Conservation (phyloP, 129 eudicot species). For the Arctium lappa region DNA sequence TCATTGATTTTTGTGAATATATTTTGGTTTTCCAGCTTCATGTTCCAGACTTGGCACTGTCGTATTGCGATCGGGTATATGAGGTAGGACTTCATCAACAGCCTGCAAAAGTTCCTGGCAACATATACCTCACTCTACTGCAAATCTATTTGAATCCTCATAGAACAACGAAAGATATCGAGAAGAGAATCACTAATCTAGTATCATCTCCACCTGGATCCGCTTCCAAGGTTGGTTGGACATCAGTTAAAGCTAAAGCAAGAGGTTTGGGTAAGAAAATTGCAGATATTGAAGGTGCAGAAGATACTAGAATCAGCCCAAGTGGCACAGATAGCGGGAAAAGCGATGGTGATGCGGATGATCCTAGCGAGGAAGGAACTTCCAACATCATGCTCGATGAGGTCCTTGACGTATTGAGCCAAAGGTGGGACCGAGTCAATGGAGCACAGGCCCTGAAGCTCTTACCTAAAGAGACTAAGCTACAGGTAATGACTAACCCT, state of each 20-base stretch:
- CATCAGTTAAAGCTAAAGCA: constrained; percentile 48
- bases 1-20: background rate
- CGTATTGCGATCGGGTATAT: constrained; percentile 86
- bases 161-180: constrained; percentile 69
- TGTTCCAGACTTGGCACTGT: constrained; percentile 87
- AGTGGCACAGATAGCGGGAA: constrained; percentile 89
- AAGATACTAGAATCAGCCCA: constrained; percentile 61
- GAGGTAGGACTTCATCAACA: constrained; percentile 70
- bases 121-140: constrained; percentile 76
- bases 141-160: constrained; percentile 92
- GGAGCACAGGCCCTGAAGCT: constrained; percentile 91
- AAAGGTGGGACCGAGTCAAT: constrained; percentile 92
- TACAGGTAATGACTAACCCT: constrained; percentile 50
- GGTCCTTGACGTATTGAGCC: constrained; percentile 85
- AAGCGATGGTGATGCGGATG: constrained; percentile 91
- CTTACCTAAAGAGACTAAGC: constrained; percentile 87
- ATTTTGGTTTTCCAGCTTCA: constrained; percentile 50
- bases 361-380: constrained; percentile 49
- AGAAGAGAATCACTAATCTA: constrained; percentile 63
- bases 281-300: constrained; percentile 93
- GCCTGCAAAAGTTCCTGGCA: constrained; percentile 57
- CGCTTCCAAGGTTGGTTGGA: constrained; percentile 44
- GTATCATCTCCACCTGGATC: constrained; percentile 52
- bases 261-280: constrained; percentile 64
- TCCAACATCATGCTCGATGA: constrained; percentile 81